These are phyloP conservation scores for Pichia cactophila DNA, from an alignment of 1,139 yeast genomes.

Conservation along the genomic window DNA sequence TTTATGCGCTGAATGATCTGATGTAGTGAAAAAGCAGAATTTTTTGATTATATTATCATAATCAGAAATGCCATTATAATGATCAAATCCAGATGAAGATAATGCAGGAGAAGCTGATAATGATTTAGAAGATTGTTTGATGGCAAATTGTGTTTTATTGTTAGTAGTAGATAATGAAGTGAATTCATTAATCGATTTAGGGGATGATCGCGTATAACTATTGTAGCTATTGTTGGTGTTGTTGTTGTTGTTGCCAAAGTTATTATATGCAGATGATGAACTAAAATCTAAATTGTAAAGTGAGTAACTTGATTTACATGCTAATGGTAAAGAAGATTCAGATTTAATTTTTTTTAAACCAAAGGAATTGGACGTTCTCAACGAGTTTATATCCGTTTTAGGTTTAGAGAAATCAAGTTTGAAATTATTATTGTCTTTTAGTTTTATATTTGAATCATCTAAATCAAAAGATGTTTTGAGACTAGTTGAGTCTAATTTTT, in stretches of 20 bases:
- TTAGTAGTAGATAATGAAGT: not conserved
- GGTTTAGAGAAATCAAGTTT: constrained; percentile 10
- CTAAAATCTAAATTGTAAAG: not conserved
- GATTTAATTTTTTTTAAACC: constrained; percentile 25
- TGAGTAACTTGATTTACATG: constrained; percentile 6
- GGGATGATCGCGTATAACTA: not conserved
- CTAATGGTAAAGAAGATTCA: constrained; percentile 23
- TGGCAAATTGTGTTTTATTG: not conserved
- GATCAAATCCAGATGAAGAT: constrained; percentile 8
- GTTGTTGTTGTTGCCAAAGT: not conserved
- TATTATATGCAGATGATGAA: not conserved
- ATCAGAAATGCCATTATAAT: constrained; percentile 14
- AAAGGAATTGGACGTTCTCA: constrained; percentile 21
- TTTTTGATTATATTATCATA: constrained; percentile 26
- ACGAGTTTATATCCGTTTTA: constrained; percentile 6
- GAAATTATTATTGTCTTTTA: constrained; percentile 24
- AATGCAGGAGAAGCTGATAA: constrained; percentile 7
- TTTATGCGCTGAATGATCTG: not conserved
- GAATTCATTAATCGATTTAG: not conserved
- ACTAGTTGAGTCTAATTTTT: not conserved
- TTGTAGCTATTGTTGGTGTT: no score
- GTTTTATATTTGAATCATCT: constrained; percentile 23
- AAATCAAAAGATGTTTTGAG: constrained; percentile 13
- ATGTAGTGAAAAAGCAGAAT: constrained; percentile 23
- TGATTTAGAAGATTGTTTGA: constrained; percentile 7